Evolutionary conservation across 2,329 filamentous ascomycete genomes (phyloP).

Genomic region (Colletotrichum kahawae): DNA sequence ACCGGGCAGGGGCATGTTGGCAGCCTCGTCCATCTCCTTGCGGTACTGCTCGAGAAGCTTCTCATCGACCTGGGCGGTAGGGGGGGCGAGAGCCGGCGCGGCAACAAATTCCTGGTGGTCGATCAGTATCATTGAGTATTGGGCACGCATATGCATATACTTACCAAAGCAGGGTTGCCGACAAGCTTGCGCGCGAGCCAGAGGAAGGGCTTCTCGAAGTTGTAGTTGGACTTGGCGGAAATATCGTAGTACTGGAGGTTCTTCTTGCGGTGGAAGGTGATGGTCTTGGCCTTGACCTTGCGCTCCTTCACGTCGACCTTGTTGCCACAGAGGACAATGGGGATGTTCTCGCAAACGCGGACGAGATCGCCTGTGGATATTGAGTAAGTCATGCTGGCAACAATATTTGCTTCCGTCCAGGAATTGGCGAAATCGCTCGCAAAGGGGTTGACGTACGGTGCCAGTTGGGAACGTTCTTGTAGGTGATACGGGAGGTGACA

Average conservation of each 20-base stretch:
- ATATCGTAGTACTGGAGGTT: constrained; percentile 99
- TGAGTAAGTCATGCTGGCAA: not conserved
- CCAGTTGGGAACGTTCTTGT: constrained; percentile 99
- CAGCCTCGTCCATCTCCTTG: constrained; percentile 86
- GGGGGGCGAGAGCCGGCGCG: constrained; percentile 90
- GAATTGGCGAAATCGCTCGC: not conserved
- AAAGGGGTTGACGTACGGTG: constrained; percentile 75
- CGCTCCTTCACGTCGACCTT: constrained; percentile 99
- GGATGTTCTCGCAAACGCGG: constrained; percentile 99
- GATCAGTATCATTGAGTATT: constrained; percentile 22
- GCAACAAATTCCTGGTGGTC: constrained; percentile 86
- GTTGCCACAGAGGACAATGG: constrained; percentile 97
- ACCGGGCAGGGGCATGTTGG: constrained; percentile 85
- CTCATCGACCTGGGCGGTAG: constrained; percentile 88
- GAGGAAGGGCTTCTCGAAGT: constrained; percentile 99
- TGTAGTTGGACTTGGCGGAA: constrained; percentile 99
- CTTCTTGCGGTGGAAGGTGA: constrained; percentile 99
- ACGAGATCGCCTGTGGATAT: constrained; percentile 83
- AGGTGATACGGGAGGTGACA: constrained; percentile 98
- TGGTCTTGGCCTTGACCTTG: constrained; percentile 99
- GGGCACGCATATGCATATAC: constrained; percentile 39
- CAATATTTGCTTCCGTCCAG: not conserved
- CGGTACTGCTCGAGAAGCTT: constrained; percentile 81
- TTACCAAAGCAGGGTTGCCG: constrained; percentile 84
- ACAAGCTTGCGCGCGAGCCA: constrained; percentile 99